These are phyloP conservation scores for Aspergillus quadrilineatus DNA, from an alignment of 2,329 filamentous ascomycete species.

Conservation along the genomic window DNA sequence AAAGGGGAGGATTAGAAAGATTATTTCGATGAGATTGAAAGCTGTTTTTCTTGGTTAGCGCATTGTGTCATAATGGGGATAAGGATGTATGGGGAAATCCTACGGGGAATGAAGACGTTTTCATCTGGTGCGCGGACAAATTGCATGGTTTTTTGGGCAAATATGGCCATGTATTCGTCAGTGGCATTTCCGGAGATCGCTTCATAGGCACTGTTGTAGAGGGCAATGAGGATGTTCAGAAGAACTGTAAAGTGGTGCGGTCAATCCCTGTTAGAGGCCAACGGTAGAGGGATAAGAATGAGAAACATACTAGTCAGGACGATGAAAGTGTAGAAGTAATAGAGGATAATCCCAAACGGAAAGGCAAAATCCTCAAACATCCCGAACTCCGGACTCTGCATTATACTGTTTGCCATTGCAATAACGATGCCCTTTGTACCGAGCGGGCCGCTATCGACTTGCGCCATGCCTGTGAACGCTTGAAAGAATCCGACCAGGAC, in stretches of 20 bases:
- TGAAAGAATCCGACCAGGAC: slow-evolving; percentile 81
- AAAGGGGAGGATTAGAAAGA: slow-evolving; percentile 73
- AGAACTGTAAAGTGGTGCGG: slow-evolving; percentile 54
- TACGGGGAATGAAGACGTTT: slow-evolving; percentile 90
- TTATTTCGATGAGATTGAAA: slow-evolving; percentile 88
- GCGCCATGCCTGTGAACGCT: slow-evolving; percentile 87
- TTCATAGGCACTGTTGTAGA: slow-evolving; percentile 95
- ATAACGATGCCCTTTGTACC: slow-evolving; percentile 47
- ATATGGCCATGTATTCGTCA: slow-evolving; percentile 93
- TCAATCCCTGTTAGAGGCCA: background rate
- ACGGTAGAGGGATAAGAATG: too few relatives aligned
- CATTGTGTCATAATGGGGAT: background rate
- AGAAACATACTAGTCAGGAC: slow-evolving; percentile 71
- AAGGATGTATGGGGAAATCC: slow-evolving; percentile 14
- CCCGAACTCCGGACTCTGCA: slow-evolving; percentile 86
- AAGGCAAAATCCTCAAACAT: slow-evolving; percentile 88
- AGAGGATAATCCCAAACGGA: slow-evolving; percentile 90
- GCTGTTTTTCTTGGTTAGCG: slow-evolving; percentile 41
- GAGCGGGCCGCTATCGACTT: slow-evolving; percentile 68
- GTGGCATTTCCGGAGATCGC: slow-evolving; percentile 90
- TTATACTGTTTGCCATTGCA: slow-evolving; percentile 78
- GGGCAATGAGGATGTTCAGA: slow-evolving; percentile 92
- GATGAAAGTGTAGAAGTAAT: slow-evolving; percentile 97
- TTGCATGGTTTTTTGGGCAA: slow-evolving; percentile 91
- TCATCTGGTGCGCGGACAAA: slow-evolving; percentile 96